Conservation (phyloP, 2,329 filamentous ascomycete species). For the Corniculantispora saksenae region DNA sequence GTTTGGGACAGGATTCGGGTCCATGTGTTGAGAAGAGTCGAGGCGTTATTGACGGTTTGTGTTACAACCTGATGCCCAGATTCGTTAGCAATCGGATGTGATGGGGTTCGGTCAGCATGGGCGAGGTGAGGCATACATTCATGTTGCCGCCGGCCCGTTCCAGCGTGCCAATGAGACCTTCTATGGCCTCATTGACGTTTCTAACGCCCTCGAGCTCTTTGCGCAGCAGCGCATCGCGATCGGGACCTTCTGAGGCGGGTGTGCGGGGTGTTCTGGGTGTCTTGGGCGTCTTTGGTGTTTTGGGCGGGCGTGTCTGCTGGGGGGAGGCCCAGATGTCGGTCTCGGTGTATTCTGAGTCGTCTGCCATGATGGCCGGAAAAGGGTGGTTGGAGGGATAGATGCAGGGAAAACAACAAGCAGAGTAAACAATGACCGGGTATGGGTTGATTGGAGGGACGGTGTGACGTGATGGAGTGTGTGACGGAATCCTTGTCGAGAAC, state of each 20-base stretch:
- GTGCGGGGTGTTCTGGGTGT: conserved; percentile 52
- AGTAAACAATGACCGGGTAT: background rate
- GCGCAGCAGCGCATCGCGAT: conserved; percentile 72
- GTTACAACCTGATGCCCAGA: conserved; percentile 65
- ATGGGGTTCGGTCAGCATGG: background rate
- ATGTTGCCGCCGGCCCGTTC: conserved; percentile 76
- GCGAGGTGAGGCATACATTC: conserved; percentile 53
- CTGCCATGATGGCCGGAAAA: conserved; percentile 40
- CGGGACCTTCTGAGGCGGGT: conserved; percentile 48
- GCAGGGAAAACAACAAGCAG: background rate
- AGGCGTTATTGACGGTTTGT: conserved; percentile 82
- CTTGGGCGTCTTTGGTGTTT: conserved; percentile 46
- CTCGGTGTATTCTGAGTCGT: conserved; percentile 48
- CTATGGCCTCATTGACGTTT: conserved; percentile 85
- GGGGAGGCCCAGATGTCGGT: conserved; percentile 52
- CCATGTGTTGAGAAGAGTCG: conserved; percentile 90
- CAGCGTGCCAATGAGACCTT: conserved; percentile 71
- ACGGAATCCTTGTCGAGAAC: background rate
- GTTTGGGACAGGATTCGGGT: conserved; percentile 94
- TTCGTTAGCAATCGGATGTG: conserved; percentile 10
- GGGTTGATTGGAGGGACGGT: background rate
- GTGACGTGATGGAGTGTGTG: conserved; percentile 1
- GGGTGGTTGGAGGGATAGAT: background rate
- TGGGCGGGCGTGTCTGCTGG: conserved; percentile 33
- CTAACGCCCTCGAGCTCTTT: conserved; percentile 81